Evolutionary conservation across 192 early-diverging fungal genomes (phyloP), one percentile per base, ranked within the genome.

Genomic region (Phycomyces blakesleeanus): DNA sequence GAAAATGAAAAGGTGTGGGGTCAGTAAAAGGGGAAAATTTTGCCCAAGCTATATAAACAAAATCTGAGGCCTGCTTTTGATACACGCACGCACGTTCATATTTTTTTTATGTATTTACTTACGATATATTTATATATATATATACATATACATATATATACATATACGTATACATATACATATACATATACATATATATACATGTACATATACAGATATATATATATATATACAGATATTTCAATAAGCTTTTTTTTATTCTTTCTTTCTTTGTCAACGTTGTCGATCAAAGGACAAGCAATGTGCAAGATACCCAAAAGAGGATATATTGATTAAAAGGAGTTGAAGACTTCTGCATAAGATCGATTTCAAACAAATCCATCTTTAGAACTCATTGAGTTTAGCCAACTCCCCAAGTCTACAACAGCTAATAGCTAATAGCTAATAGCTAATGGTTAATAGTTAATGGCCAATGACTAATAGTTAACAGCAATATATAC

Each of bases 291-390:
- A 52, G 61, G 53, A 47, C 44, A 47, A 47, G 44, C 44, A 47
- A 47, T 47, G 44, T 53, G 51, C 29, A 26, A 15, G 37, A 38
- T 54, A 54, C 29, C 61, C 51, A 63, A 49, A 63, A 53, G 51
- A 52, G 61, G 61, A 53, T 63, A 63, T 63, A 63, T 63, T 63
- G 61, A 29, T 27, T 63, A 52, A 63, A 54, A 63, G 61, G 61
- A 55, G 61, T 52, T 51, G 44, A 25, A 54, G 29, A 39, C 51
- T 52, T 50, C 51, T 63, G 61, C 61, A 63, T 63, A 50, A 53
- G 61, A 63, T 52, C 51, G 25, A 63, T 63, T 63, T 50, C 51
- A 63, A 63, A 63, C 61, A 50, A 63, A 63, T 41, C 61, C 34
- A 47, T 47, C 44, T 47, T 47, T 63, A 53, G 29, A 37, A 27